Evolutionary conservation across 306 rosid species (phyloP).

Genomic region (Glycine tomentella): DNA sequence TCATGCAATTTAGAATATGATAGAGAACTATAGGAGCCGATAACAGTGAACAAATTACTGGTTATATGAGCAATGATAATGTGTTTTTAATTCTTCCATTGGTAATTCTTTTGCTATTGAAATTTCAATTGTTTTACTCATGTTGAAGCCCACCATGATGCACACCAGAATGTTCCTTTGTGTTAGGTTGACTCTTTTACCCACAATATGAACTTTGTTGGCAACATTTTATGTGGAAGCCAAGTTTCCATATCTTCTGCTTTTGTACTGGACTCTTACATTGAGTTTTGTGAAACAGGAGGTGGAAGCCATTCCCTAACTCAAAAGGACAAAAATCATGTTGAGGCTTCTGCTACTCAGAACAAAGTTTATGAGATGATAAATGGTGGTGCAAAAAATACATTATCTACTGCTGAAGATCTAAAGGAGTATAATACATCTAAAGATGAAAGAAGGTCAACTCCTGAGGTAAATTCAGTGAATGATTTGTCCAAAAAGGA

Average conservation of each 20-base stretch:
- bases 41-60: not conserved
- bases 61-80: not conserved
- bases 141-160: not conserved
- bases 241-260: constrained; percentile 56
- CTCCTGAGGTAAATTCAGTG: constrained; percentile 53
- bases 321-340: constrained; percentile 46
- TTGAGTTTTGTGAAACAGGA: constrained; percentile 54
- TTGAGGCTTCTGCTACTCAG: constrained; percentile 51
- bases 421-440: constrained; percentile 52
- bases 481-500: constrained; percentile 56
- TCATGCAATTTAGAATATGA: constrained; percentile 10
- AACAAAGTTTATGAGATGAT: constrained; percentile 49
- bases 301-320: constrained; percentile 46
- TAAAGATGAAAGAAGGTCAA: constrained; percentile 49
- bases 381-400: constrained; percentile 45
- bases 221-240: not conserved
- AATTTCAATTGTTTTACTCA: constrained; percentile 9
- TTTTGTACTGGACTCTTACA: constrained; percentile 50
- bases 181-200: not conserved
- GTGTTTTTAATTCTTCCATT: not conserved
- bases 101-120: not conserved
- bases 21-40: not conserved
- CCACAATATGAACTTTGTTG: not conserved
- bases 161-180: not conserved
- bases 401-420: constrained; percentile 49